These are phyloP conservation scores for Calonectria leucothoes DNA, from an alignment of 2,329 filamentous ascomycete species.

Conservation along the genomic window DNA sequence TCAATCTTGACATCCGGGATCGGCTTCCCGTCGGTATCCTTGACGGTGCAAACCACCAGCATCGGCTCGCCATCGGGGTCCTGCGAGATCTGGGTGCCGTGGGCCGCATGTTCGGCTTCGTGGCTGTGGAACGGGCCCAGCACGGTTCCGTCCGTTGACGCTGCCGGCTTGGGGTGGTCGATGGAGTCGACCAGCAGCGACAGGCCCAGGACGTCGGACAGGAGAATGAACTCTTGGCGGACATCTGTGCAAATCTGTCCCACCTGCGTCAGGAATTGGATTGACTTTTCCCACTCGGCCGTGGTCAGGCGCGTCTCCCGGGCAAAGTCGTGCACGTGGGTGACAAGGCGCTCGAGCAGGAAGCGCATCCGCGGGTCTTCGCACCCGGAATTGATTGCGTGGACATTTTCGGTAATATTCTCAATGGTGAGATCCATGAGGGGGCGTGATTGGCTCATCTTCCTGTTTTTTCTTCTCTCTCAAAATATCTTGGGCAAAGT, in stretches of 20 bases:
- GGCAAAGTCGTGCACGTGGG: constrained; percentile 81
- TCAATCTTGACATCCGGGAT: constrained; percentile 75
- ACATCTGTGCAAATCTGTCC: constrained; percentile 77
- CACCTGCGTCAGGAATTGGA: constrained; percentile 75
- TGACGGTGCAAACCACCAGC: constrained; percentile 75
- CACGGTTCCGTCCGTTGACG: constrained; percentile 78
- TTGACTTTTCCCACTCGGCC: constrained; percentile 77
- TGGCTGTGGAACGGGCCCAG: constrained; percentile 83
- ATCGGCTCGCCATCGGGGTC: constrained; percentile 75
- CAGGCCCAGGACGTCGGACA: constrained; percentile 80
- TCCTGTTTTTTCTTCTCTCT: neutral
- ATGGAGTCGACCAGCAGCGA: constrained; percentile 83
- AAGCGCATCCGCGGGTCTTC: constrained; percentile 72
- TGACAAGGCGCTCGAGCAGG: constrained; percentile 76
- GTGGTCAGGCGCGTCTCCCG: constrained; percentile 79
- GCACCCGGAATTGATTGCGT: constrained; percentile 76
- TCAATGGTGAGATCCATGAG: constrained; percentile 71
- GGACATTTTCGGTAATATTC: constrained; percentile 79
- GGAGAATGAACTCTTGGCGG: constrained; percentile 78
- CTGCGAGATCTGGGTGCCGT: constrained; percentile 70
- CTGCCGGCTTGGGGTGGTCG: constrained; percentile 78
- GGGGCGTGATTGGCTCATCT: constrained; percentile 17
- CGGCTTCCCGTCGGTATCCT: constrained; percentile 70
- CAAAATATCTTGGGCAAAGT: neutral
- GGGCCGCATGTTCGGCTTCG: constrained; percentile 67